phyloP scores from a whole-genome alignment of 2,329 filamentous ascomycete genomes.

The Zalaria obscura region DNA sequence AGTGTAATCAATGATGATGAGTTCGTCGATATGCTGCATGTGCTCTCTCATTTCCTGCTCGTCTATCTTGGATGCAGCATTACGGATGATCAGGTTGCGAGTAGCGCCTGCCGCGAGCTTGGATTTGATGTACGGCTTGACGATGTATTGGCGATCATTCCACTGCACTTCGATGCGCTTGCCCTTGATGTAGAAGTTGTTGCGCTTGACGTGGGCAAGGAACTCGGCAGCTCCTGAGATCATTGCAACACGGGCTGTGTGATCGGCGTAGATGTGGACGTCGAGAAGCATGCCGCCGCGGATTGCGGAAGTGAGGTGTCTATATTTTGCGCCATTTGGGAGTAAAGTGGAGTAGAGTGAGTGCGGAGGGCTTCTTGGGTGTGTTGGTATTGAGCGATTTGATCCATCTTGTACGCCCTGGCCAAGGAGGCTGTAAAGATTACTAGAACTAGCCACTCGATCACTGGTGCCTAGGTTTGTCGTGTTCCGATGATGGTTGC shows the following conservation, averaged over 20 bases:
- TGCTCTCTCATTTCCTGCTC: conserved; percentile 54
- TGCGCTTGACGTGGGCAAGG: conserved; percentile 45
- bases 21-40: conserved; percentile 69
- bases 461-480: background rate
- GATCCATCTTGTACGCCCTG: background rate
- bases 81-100: conserved; percentile 58
- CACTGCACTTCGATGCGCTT: conserved; percentile 56
- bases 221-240: conserved; percentile 50
- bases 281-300: conserved; percentile 60
- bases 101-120: conserved; percentile 54
- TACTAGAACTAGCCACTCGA: background rate
- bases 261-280: conserved; percentile 46
- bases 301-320: conserved; percentile 49
- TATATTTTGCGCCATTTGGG: conserved; percentile 45
- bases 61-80: conserved; percentile 20
- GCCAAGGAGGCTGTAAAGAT: background rate
- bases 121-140: conserved; percentile 47
- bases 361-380: conserved; percentile 22
- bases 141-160: conserved; percentile 55
- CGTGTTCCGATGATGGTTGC: background rate
- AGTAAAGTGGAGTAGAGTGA: conserved; percentile 52
- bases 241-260: conserved; percentile 55
- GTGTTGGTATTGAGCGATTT: background rate
- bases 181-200: conserved; percentile 54
- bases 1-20: conserved; percentile 52